Evolutionary conservation across 306 rosid species (phyloP).

Genomic region (Lathyrus tuberosus): DNA sequence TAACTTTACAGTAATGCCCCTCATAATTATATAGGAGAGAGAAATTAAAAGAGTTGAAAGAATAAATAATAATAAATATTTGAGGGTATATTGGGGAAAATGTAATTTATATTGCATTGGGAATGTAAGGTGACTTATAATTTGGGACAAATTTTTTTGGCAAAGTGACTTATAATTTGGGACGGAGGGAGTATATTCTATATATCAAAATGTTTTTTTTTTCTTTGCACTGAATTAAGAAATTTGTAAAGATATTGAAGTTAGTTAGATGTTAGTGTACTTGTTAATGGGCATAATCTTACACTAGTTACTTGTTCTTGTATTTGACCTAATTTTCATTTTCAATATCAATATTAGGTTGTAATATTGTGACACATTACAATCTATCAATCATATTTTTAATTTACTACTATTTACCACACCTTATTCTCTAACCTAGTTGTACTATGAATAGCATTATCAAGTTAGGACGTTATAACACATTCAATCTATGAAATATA

Average conservation of each 20-base stretch:
- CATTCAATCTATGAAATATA: not conserved
- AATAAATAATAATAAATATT: too few relatives aligned
- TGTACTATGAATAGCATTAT: slow-evolving; percentile 8
- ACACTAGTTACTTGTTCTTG: not conserved
- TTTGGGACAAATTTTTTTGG: too few relatives aligned
- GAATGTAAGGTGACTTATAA: too few relatives aligned
- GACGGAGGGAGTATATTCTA: too few relatives aligned
- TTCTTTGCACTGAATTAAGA: slow-evolving; percentile 14
- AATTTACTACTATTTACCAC: slow-evolving; percentile 9
- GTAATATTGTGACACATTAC: not conserved
- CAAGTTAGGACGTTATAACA: slow-evolving; percentile 4
- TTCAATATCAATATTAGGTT: not conserved
- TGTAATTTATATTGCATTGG: too few relatives aligned
- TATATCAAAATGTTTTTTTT: slow-evolving; percentile 19
- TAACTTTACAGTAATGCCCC: too few relatives aligned
- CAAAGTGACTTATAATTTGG: too few relatives aligned
- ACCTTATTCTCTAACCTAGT: not conserved
- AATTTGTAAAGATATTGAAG: slow-evolving; percentile 21
- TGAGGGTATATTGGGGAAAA: too few relatives aligned
- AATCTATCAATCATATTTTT: slow-evolving; percentile 10
- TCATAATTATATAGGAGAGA: too few relatives aligned
- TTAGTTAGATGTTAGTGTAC: not conserved
- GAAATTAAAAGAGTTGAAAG: too few relatives aligned
- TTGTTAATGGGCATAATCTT: slow-evolving; percentile 18
- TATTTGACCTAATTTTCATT: slow-evolving; percentile 22